phyloP scores from a whole-genome alignment of 306 rosid species.

The Gillenia trifoliata region DNA sequence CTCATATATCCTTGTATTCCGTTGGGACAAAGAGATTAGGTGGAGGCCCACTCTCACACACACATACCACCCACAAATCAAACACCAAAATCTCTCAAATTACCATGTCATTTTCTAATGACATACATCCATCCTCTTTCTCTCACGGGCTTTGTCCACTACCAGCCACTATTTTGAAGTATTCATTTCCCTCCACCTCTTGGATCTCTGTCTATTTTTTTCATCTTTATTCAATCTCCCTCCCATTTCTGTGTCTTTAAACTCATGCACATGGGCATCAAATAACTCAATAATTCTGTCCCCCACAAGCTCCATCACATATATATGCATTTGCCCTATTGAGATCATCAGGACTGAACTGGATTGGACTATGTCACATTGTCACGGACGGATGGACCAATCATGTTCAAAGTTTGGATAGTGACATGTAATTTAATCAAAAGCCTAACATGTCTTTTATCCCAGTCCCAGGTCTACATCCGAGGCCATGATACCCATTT shows the following conservation, averaged over 20 bases:
- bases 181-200: constrained; percentile 5
- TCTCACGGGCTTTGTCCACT: constrained; percentile 28
- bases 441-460: constrained; percentile 13
- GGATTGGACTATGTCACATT: neutral
- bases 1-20: constrained; percentile 15
- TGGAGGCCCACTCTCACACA: constrained; percentile 19
- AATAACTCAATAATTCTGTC: constrained; percentile 33
- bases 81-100: neutral
- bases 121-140: constrained; percentile 2
- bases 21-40: constrained; percentile 16
- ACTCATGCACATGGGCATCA: constrained; percentile 33
- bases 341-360: neutral
- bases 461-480: constrained; percentile 9
- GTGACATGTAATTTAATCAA: constrained; percentile 10
- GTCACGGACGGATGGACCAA: neutral
- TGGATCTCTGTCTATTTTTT: neutral
- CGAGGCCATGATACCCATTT: constrained; percentile 17
- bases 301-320: constrained; percentile 27
- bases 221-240: constrained; percentile 16
- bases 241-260: constrained; percentile 12
- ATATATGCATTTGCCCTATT: constrained; percentile 9
- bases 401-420: constrained; percentile 8
- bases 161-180: constrained; percentile 10
- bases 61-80: constrained; percentile 8
- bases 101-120: constrained; percentile 27